A percentile compares a stretch with the other conserved stretches of the same genome.
Evolutionary conservation across 1,284 basidiomycete species (phyloP).

Genomic region (Trichosporon inkin): DNA sequence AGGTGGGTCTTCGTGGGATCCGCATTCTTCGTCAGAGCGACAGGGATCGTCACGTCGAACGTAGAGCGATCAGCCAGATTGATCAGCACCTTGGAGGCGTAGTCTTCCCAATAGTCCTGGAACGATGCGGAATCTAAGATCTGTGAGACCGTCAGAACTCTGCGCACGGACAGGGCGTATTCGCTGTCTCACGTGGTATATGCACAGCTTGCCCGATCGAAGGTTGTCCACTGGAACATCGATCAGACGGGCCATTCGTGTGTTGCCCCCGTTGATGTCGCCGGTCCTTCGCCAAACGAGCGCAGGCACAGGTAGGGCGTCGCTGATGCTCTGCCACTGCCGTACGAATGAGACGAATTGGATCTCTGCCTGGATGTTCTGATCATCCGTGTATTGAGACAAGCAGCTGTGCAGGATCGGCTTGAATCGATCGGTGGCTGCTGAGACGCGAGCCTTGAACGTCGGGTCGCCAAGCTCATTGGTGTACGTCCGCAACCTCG

Average conservation of each 20-base stretch:
- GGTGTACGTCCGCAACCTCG: constrained; percentile 19
- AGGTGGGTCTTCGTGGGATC: constrained; percentile 16
- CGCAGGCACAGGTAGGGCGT: constrained; percentile 18
- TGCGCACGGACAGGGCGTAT: neutral
- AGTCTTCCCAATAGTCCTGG: constrained; percentile 22
- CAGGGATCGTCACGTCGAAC: constrained; percentile 15
- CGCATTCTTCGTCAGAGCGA: constrained; percentile 12
- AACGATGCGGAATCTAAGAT: constrained; percentile 19
- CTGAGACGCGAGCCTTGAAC: constrained; percentile 13
- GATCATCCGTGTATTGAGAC: constrained; percentile 20
- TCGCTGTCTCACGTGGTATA: constrained; percentile 17
- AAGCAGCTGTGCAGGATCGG: constrained; percentile 21
- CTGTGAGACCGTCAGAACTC: constrained; percentile 9
- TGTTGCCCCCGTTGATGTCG: constrained; percentile 21
- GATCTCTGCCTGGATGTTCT: constrained; percentile 17
- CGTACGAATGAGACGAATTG: constrained; percentile 22
- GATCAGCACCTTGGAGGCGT: constrained; percentile 17
- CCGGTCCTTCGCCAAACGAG: constrained; percentile 20
- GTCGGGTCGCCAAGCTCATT: constrained; percentile 10
- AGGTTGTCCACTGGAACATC: constrained; percentile 13
- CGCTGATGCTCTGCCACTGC: constrained; percentile 15
- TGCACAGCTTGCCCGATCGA: constrained; percentile 10
- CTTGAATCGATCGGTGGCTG: constrained; percentile 21
- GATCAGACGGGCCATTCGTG: constrained; percentile 16
- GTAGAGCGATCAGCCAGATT: constrained; percentile 16